Percentiles rank a stretch among this genome's conserved stretches.
phyloP scores from a whole-genome alignment of 2,329 filamentous ascomycete genomes.

The Incumbomyces delicatus region DNA sequence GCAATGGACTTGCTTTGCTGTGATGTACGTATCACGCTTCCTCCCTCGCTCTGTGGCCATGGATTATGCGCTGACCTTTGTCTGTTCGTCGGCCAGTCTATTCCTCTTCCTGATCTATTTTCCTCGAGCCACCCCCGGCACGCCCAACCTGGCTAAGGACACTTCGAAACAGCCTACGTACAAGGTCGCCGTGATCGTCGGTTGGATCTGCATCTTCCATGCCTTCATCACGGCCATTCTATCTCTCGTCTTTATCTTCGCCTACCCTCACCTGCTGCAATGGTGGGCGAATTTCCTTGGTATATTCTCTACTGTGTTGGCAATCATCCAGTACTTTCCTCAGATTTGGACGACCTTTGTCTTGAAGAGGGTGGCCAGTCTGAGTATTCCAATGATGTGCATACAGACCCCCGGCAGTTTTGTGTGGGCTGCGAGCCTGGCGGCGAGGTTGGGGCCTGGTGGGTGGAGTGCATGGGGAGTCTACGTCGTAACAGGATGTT shows the following conservation, averaged over 20 bases:
- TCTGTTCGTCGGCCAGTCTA: constrained; percentile 47
- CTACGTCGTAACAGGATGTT: constrained; percentile 70
- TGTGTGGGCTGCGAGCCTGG: constrained; percentile 78
- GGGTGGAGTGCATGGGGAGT: constrained; percentile 97
- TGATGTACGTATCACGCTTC: constrained; percentile 53
- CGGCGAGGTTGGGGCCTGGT: constrained; percentile 62
- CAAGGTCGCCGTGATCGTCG: constrained; percentile 69
- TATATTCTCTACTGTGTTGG: constrained; percentile 65
- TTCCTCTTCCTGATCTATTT: constrained; percentile 94
- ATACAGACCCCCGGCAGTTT: constrained; percentile 93
- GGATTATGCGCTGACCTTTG: not conserved
- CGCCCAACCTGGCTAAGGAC: constrained; percentile 31
- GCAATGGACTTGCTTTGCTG: constrained; percentile 84
- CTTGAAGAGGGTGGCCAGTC: constrained; percentile 74
- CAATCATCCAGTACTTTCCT: constrained; percentile 83
- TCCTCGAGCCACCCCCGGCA: constrained; percentile 49
- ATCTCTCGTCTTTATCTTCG: constrained; percentile 57
- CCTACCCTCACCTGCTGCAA: constrained; percentile 54
- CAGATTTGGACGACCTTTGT: constrained; percentile 89
- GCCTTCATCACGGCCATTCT: constrained; percentile 61
- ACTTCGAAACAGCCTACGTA: constrained; percentile 46
- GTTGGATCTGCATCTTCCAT: constrained; percentile 62
- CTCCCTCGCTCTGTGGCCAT: not conserved
- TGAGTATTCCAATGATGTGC: constrained; percentile 96
- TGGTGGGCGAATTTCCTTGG: constrained; percentile 81